Evolutionary conservation across 192 early-diverging fungal species (phyloP), one percentile per base, ranked within the genome.

Genomic region (Entomortierella beljakovae): DNA sequence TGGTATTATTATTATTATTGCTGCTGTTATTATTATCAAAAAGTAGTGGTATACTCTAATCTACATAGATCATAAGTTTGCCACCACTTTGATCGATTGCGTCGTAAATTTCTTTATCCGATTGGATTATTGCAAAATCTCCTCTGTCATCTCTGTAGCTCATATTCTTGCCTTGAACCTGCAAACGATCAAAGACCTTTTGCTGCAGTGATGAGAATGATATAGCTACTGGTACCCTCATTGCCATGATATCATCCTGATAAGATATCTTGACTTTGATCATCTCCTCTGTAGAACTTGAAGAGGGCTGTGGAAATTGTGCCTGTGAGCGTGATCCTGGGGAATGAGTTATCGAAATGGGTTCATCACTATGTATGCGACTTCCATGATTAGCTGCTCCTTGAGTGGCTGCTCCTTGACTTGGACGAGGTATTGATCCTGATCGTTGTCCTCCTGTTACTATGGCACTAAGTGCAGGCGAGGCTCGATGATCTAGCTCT

Each of bases 181-280:
- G 60, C 6, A 94, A 64, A 48, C 89, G 88, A 34, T 88, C 83
- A 34, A 84, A 82, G 43, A 94, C 88, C 65, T 88, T 87, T 57
- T 85, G 79, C 48, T 85, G 81, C n/a, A 94, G 72, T 32, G 82
- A 64, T 7, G 63, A 73, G 43, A 89, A 84, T 29, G 86, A 84
- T 72, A 88, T 82, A 53, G 83, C 68, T 8, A 84, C 81, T 0
- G 90, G 86, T 58, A 94, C 77, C 60, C 88, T 87, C 57, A 94
- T 89, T 10, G 92, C 92, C 69, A 92, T 88, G 69, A 92, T 88
- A 50, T 94, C 92, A 48, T 87, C 90, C 35, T 85, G 80, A 64
- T 89, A 84, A 54, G 84, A 85, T 54, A 94, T 88, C 79, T 94
- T 94, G 58, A 92, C 85, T 69, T 92, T 94, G 49, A 94, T 88